Conservation (phyloP, 208 protist species). For the Herpetomonas muscarum region DNA sequence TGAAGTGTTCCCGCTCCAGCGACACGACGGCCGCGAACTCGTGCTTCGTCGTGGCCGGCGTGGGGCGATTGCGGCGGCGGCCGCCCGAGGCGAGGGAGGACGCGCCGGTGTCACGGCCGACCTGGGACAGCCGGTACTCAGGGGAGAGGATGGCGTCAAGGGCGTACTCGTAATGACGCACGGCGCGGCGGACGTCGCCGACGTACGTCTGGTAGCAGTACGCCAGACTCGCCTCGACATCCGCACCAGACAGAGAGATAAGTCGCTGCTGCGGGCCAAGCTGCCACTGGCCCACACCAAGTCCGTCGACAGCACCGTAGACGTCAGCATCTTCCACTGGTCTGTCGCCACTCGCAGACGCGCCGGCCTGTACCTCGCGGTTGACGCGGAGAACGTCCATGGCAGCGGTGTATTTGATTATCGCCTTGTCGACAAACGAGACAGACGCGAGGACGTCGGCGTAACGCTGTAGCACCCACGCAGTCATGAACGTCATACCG, state of each 20-base stretch:
- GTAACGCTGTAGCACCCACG: conserved; percentile 57
- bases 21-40: not conserved
- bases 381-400: conserved; percentile 37
- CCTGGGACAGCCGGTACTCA: too few relatives aligned
- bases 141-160: conserved; percentile 11
- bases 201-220: conserved; percentile 72
- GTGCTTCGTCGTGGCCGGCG: conserved; percentile 2
- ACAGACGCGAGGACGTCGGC: conserved; percentile 53
- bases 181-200: conserved; percentile 59
- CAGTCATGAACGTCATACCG: conserved; percentile 31
- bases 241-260: conserved; percentile 27
- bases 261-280: conserved; percentile 18
- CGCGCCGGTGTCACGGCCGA: not conserved
- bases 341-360: not conserved
- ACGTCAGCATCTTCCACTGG: not conserved
- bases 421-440: conserved; percentile 53
- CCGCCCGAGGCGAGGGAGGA: not conserved
- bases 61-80: not conserved
- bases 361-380: not conserved
- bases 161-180: conserved; percentile 51
- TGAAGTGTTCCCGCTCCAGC: conserved; percentile 52
- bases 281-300: conserved; percentile 8
- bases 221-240: conserved; percentile 64
- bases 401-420: conserved; percentile 40
- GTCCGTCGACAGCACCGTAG: conserved; percentile 8